Conservation (phyloP, 2,329 filamentous ascomycete species). For the Trichoderma oligosporum region DNA sequence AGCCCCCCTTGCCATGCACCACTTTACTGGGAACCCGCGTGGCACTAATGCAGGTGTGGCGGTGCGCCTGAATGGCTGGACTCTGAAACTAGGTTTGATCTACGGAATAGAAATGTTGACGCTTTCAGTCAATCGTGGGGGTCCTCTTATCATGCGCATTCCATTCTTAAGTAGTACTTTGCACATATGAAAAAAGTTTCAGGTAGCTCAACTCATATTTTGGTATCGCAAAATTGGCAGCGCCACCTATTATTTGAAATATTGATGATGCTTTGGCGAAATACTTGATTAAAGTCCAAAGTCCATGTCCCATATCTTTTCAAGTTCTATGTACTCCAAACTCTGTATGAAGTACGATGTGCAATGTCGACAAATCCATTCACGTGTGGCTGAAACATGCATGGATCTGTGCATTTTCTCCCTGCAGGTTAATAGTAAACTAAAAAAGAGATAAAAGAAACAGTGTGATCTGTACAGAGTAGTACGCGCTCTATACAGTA, state of each 20-base stretch:
- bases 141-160: background rate
- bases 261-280: too few species aligned
- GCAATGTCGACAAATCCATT: too few species aligned
- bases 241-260: too few species aligned
- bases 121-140: conserved; percentile 18
- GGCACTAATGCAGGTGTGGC: conserved; percentile 39
- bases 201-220: background rate
- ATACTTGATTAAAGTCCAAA: too few species aligned
- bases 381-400: background rate
- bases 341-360: too few species aligned
- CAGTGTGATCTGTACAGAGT: background rate
- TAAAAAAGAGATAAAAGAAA: background rate
- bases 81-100: conserved; percentile 17
- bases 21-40: conserved; percentile 15
- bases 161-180: background rate
- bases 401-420: background rate
- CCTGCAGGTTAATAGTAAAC: background rate
- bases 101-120: conserved; percentile 14
- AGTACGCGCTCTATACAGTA: background rate
- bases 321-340: too few species aligned
- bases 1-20: conserved; percentile 8
- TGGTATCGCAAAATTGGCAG: too few species aligned
- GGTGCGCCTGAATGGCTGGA: conserved; percentile 27
- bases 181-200: too few species aligned
- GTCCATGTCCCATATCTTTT: too few species aligned